These are phyloP conservation scores for Mucuna pruriens DNA, from an alignment of 306 rosid genomes.

Conservation along the genomic window DNA sequence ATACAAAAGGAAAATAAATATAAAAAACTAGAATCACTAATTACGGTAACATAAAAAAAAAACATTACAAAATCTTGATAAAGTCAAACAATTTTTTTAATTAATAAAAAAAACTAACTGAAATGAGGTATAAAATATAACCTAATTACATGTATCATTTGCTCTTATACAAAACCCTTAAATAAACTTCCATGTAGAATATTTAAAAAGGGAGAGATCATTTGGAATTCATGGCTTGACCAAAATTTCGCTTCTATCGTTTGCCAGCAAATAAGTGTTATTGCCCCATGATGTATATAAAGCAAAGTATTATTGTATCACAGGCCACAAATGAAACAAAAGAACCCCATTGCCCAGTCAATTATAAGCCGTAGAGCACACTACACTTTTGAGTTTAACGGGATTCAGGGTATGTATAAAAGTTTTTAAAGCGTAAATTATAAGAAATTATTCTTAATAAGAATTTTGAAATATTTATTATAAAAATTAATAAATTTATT, in stretches of 20 bases:
- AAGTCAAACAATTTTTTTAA: too few species aligned
- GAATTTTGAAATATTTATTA: not conserved
- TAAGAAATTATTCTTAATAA: not conserved
- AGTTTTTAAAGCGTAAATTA: not conserved
- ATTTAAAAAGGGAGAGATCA: not conserved
- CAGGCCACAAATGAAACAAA: not conserved
- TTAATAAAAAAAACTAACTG: too few species aligned
- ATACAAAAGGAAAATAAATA: too few species aligned
- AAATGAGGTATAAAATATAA: too few species aligned
- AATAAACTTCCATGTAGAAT: not conserved
- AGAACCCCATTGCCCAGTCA: constrained; percentile 7
- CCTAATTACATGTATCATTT: too few species aligned
- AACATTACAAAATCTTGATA: too few species aligned
- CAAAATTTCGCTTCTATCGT: constrained; percentile 23
- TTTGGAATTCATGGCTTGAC: constrained; percentile 14
- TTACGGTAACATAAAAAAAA: too few species aligned
- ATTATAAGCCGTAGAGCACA: not conserved
- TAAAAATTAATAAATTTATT: not conserved
- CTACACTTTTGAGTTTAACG: not conserved
- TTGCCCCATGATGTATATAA: not conserved
- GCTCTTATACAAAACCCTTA: not conserved
- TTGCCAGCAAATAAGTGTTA: not conserved
- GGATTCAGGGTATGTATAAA: not conserved
- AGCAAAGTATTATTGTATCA: not conserved
- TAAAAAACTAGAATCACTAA: too few species aligned